Evolutionary conservation across 2,329 filamentous ascomycete species (phyloP).

Genomic region (Ophiostoma fasciatum): DNA sequence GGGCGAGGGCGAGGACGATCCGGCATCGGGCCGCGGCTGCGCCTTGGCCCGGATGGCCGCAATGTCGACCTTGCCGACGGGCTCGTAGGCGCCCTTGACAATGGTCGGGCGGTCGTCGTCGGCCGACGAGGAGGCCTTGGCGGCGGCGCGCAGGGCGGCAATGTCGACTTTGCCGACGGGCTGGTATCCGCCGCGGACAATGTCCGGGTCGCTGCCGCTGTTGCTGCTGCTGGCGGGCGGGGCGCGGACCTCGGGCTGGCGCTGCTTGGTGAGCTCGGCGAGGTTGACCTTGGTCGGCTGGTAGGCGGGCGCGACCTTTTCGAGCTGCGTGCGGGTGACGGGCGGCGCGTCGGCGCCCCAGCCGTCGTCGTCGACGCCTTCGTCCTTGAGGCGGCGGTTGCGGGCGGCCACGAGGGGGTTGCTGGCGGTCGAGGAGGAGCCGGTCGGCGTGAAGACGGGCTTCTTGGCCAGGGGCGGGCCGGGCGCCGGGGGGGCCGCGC

Average conservation of each 20-base stretch:
- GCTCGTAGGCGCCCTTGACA: conserved; percentile 89
- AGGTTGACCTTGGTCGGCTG: conserved; percentile 94
- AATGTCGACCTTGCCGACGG: conserved; percentile 93
- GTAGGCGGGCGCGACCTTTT: conserved; percentile 88
- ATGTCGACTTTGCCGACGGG: conserved; percentile 97
- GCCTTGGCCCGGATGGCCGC: conserved; percentile 59
- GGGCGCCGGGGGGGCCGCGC: conserved; percentile 39
- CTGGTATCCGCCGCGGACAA: conserved; percentile 79
- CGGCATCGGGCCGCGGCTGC: conserved; percentile 6
- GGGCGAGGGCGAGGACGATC: background rate
- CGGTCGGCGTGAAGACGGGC: conserved; percentile 76
- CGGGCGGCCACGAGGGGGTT: conserved; percentile 56
- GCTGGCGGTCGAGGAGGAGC: conserved; percentile 28
- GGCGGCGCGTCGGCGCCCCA: conserved; percentile 94
- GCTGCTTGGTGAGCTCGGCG: conserved; percentile 61
- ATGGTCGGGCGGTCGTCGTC: conserved; percentile 67
- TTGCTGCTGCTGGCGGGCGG: conserved; percentile 24
- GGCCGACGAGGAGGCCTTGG: conserved; percentile 44
- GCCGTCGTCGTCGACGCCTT: conserved; percentile 63
- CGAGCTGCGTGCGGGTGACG: conserved; percentile 69
- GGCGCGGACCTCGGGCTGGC: conserved; percentile 46
- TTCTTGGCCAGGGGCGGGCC: conserved; percentile 72
- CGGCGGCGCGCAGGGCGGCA: conserved; percentile 68
- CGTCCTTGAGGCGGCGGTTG: conserved; percentile 41
- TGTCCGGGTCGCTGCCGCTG: conserved; percentile 37